These are phyloP conservation scores for Acephala macrosclerotiorum DNA, from an alignment of 2,329 filamentous ascomycete genomes.

Conservation along the genomic window DNA sequence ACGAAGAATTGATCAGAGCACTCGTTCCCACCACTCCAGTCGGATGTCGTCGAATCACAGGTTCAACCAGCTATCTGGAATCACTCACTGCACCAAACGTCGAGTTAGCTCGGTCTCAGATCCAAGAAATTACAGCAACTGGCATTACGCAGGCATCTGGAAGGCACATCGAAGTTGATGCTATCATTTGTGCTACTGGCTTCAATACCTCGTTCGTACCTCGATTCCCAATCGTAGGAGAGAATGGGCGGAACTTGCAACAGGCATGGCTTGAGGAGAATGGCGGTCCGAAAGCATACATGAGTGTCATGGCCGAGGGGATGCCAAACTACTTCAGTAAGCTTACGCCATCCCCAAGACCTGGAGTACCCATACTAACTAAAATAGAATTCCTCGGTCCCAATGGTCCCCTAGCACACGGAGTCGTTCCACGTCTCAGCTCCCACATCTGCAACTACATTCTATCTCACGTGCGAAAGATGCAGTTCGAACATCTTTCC, in stretches of 20 bases:
- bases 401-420: conserved; percentile 43
- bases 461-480: conserved; percentile 54
- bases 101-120: conserved; percentile 51
- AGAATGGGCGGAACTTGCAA: conserved; percentile 12
- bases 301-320: conserved; percentile 5
- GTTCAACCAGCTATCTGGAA: conserved; percentile 48
- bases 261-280: conserved; percentile 20
- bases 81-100: conserved; percentile 45
- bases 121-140: conserved; percentile 48
- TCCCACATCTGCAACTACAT: conserved; percentile 57
- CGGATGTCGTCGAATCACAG: conserved; percentile 51
- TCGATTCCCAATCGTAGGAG: conserved; percentile 3
- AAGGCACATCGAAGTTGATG: conserved; percentile 44
- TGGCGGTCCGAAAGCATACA: conserved; percentile 15
- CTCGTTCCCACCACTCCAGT: conserved; percentile 50
- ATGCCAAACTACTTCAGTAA: conserved; percentile 34
- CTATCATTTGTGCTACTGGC: conserved; percentile 44
- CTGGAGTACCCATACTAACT: neutral
- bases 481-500: conserved; percentile 49
- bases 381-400: conserved; percentile 41
- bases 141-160: conserved; percentile 43
- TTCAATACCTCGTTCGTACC: conserved; percentile 8
- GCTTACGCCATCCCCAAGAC: neutral
- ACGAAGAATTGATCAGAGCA: conserved; percentile 57
- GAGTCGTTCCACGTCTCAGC: conserved; percentile 47